A percentile compares a stretch with the other conserved stretches of the same genome.
Conservation (phyloP, 2,329 filamentous ascomycete genomes). For the Colletotrichum abscissum region DNA sequence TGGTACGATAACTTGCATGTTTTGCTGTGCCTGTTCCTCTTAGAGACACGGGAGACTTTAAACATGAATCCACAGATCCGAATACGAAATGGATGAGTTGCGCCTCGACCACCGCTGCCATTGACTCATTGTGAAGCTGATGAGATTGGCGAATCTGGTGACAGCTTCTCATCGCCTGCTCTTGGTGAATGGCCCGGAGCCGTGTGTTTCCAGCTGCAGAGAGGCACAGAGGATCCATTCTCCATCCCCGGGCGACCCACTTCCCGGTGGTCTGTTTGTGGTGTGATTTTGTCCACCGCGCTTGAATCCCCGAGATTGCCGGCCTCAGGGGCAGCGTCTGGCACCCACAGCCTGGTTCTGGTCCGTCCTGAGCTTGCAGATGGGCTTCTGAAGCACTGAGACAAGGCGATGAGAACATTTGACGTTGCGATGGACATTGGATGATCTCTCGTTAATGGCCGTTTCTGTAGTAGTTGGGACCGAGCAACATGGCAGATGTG, state of each 20-base stretch:
- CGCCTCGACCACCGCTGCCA: background rate
- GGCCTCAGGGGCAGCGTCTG: slow-evolving; percentile 7
- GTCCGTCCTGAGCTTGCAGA: too few relatives aligned
- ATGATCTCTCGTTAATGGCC: background rate
- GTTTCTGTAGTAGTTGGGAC: background rate
- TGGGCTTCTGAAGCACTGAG: background rate
- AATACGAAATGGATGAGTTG: slow-evolving; percentile 14
- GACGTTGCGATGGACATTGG: background rate
- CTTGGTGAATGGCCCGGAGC: background rate
- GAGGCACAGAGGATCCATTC: background rate
- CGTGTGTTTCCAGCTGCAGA: slow-evolving; percentile 14
- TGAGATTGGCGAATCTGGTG: slow-evolving; percentile 26
- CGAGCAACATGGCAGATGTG: background rate
- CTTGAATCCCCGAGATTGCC: slow-evolving; percentile 23
- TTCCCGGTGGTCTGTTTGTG: slow-evolving; percentile 33
- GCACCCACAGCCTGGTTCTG: too few relatives aligned
- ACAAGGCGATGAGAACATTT: background rate
- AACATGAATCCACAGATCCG: background rate
- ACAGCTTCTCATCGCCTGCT: slow-evolving; percentile 8
- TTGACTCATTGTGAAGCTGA: background rate
- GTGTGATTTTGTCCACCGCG: slow-evolving; percentile 26
- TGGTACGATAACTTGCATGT: slow-evolving; percentile 29
- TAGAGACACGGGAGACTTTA: background rate
- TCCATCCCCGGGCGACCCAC: slow-evolving; percentile 31
- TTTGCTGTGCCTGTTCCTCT: slow-evolving; percentile 4